These are phyloP conservation scores for Xylariomycetidae sp. DNA, from an alignment of 2,329 filamentous ascomycete species.

Conservation along the genomic window DNA sequence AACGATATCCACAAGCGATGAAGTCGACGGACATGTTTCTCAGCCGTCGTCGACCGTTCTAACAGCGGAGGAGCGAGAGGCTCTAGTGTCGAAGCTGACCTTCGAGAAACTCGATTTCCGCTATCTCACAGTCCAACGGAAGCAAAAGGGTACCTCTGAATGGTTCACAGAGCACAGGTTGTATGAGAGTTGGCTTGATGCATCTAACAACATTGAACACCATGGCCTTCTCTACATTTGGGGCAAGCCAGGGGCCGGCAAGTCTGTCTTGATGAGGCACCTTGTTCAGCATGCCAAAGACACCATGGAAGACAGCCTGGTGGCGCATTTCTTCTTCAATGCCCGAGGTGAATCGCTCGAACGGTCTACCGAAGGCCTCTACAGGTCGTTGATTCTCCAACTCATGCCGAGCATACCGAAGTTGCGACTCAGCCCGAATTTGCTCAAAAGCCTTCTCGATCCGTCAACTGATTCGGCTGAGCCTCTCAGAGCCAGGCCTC, in stretches of 20 bases:
- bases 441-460: too few relatives aligned
- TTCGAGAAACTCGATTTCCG: slow-evolving; percentile 29
- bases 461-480: too few relatives aligned
- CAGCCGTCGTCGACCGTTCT: too few relatives aligned
- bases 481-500: slow-evolving; percentile 10
- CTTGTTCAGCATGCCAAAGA: slow-evolving; percentile 13
- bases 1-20: too few relatives aligned
- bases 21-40: too few relatives aligned
- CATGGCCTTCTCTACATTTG: slow-evolving; percentile 28
- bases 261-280: slow-evolving; percentile 40
- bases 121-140: slow-evolving; percentile 21
- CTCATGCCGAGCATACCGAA: background rate
- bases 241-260: slow-evolving; percentile 28
- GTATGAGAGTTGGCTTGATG: slow-evolving; percentile 34
- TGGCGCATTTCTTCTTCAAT: slow-evolving; percentile 42
- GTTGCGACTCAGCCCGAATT: background rate
- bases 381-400: slow-evolving; percentile 8
- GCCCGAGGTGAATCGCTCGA: slow-evolving; percentile 3
- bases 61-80: too few relatives aligned
- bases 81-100: slow-evolving; percentile 1
- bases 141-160: slow-evolving; percentile 35
- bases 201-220: slow-evolving; percentile 7
- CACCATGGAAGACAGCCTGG: slow-evolving; percentile 10
- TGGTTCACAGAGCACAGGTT: slow-evolving; percentile 32
- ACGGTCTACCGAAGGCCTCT: slow-evolving; percentile 6